phyloP scores from a whole-genome alignment of 1,139 yeast genomes.

The Zygosaccharomyces sapae region DNA sequence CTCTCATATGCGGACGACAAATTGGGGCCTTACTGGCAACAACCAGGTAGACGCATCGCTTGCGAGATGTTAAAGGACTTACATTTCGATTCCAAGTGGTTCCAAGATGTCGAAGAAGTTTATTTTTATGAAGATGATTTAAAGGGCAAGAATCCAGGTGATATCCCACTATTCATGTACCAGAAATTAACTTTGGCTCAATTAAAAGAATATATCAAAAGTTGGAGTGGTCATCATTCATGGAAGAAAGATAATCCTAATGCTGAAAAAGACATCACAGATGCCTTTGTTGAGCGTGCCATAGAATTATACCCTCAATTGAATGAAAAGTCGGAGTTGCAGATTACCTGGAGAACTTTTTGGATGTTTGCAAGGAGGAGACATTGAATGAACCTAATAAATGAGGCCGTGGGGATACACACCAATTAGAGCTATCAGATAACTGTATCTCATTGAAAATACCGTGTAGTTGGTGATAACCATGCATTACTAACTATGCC shows the following conservation, averaged over 20 bases:
- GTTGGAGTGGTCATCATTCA: slow-evolving; percentile 66
- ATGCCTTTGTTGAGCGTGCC: slow-evolving; percentile 39
- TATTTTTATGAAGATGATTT: slow-evolving; percentile 37
- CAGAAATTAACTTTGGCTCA: slow-evolving; percentile 37
- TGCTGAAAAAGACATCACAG: slow-evolving; percentile 39
- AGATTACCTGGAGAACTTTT: slow-evolving; percentile 41
- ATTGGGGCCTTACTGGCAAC: slow-evolving; percentile 43
- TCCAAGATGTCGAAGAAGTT: slow-evolving; percentile 38
- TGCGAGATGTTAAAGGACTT: slow-evolving; percentile 20
- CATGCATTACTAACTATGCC: background rate
- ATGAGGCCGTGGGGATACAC: no score
- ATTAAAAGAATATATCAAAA: slow-evolving; percentile 48
- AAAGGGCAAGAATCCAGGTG: slow-evolving; percentile 36
- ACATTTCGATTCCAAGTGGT: slow-evolving; percentile 43
- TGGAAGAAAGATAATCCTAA: slow-evolving; percentile 42
- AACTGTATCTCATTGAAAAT: no score
- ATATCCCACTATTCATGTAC: slow-evolving; percentile 23
- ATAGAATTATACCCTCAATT: slow-evolving; percentile 33
- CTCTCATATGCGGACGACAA: slow-evolving; percentile 40
- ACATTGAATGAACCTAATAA: background rate
- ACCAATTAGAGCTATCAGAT: no score
- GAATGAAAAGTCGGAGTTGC: slow-evolving; percentile 31
- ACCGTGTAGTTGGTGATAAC: background rate
- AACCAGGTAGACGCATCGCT: slow-evolving; percentile 7
- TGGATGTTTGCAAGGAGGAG: slow-evolving; percentile 37